Base-by-base conservation (phyloP, 371 early-diverging fungal species). In the Actinomucor elegans region DNA sequence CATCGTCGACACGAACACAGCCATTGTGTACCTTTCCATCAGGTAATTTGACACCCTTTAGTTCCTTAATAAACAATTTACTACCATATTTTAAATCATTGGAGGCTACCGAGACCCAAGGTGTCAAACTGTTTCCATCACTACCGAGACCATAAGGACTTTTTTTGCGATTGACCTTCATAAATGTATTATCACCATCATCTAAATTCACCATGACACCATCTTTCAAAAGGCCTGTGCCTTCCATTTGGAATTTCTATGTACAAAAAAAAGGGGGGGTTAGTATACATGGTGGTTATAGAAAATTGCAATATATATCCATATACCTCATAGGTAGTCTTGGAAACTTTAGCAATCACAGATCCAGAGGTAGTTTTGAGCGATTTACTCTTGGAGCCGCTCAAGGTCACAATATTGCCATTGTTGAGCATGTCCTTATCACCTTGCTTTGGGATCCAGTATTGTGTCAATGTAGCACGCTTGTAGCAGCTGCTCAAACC, bases 1-100 rank as follows among this genome's bases (percentile, higher is more conserved):
- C 67, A 55, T 79, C 79, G 48, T 75, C 75, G 12, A 75, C 79
- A 26, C 71, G 59, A 17, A 79, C 61, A 63, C 79, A 79, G 36
- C 79, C 79, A 48, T 79, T 79, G 49, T 79, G 79, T 15, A 50
- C 59, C 52, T 71, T 66, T 38, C 56, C 71, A 50, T 66, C 66
- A 42, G 79, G 79, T 24, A 79, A 44, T 8, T 57, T 54, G 64
- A 75, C 73, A 28, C 79, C 79, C 31, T 64, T 65, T 8, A 78
- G 49, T 15, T 55, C 44, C 24, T 75, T 75, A 21, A 78, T 61
- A 31, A 52, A 75, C 35, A 78, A 65, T 63, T 74, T 84, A 48
- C 73, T 71, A 14, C 69, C 71, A 45, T 68, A 63, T 45, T 69
- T 64, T 21, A 71, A 31, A 56, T 72, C 75, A 33, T 75, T 74